These are phyloP conservation scores for Letharia columbiana DNA, from an alignment of 495 filamentous ascomycete genomes.

Conservation along the genomic window DNA sequence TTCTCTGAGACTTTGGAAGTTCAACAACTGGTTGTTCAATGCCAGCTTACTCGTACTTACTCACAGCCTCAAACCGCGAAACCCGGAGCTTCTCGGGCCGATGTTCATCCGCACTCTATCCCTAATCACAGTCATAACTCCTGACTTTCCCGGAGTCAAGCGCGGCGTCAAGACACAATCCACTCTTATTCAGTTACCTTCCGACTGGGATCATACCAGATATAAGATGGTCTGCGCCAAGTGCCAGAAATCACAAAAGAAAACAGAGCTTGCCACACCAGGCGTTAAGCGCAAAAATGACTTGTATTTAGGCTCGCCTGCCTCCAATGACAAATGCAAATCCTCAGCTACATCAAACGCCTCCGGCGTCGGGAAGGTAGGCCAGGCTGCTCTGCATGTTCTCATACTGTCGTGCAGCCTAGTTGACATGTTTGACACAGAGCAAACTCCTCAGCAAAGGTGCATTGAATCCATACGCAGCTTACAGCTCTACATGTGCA, in stretches of 20 bases:
- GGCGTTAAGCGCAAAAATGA: slow-evolving; percentile 63
- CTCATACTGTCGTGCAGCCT: neutral
- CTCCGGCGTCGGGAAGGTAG: slow-evolving; percentile 45
- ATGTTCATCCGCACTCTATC: neutral
- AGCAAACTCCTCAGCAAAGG: slow-evolving; percentile 60
- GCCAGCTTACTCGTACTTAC: neutral
- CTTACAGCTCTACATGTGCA: slow-evolving; percentile 53
- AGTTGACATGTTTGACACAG: slow-evolving; percentile 29
- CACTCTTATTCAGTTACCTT: neutral
- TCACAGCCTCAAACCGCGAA: neutral
- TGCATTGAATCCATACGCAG: slow-evolving; percentile 62
- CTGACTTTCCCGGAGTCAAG: too few species aligned
- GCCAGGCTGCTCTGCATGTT: slow-evolving; percentile 13
- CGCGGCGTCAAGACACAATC: too few species aligned
- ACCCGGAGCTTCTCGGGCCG: neutral
- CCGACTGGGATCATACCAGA: neutral
- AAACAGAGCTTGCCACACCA: slow-evolving; percentile 57
- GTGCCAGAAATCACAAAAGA: slow-evolving; percentile 54
- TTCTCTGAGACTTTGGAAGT: neutral
- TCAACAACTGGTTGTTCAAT: neutral
- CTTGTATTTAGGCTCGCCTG: slow-evolving; percentile 60
- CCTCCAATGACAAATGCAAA: slow-evolving; percentile 27
- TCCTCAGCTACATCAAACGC: slow-evolving; percentile 48
- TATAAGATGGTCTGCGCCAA: slow-evolving; percentile 58
- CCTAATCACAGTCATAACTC: too few species aligned